Evolutionary conservation across 1,284 basidiomycete species (phyloP).

Genomic region (Amylostereum chailletii): DNA sequence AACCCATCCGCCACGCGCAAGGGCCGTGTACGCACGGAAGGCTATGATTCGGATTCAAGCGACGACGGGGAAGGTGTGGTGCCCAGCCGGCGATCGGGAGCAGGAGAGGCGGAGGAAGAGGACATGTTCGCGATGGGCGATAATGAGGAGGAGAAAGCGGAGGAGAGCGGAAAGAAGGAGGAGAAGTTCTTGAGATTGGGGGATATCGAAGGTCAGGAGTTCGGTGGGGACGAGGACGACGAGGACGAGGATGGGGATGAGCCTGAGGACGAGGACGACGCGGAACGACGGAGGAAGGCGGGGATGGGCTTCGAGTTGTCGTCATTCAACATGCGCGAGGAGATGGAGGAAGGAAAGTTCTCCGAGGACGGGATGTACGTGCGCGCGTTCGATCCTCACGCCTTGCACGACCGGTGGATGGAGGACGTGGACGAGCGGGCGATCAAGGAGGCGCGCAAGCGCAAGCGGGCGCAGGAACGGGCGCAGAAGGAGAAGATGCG

Average conservation of each 20-base stretch:
- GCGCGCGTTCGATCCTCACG: conserved; percentile 82
- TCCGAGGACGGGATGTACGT: conserved; percentile 89
- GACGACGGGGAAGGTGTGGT: conserved; percentile 90
- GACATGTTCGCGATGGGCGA: conserved; percentile 83
- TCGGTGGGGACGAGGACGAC: conserved; percentile 46
- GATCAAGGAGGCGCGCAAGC: conserved; percentile 75
- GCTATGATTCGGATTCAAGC: conserved; percentile 91
- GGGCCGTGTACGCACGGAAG: conserved; percentile 73
- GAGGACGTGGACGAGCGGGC: conserved; percentile 80
- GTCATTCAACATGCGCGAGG: conserved; percentile 98
- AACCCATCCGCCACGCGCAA: conserved; percentile 46
- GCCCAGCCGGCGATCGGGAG: conserved; percentile 55
- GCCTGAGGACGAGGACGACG: conserved; percentile 75
- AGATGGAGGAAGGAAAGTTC: conserved; percentile 97
- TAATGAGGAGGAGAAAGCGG: conserved; percentile 42
- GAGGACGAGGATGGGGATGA: conserved; percentile 40
- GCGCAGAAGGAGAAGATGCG: conserved; percentile 59
- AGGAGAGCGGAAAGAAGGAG: conserved; percentile 48
- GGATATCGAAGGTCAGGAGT: conserved; percentile 95
- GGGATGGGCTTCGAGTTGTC: conserved; percentile 93
- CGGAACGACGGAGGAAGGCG: conserved; percentile 61
- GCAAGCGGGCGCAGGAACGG: conserved; percentile 62
- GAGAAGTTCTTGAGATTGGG: conserved; percentile 76
- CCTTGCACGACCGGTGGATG: conserved; percentile 94
- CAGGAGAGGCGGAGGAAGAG: conserved; percentile 57